phyloP scores from a whole-genome alignment of 2,329 filamentous ascomycete species.

The Neofusicoccum umdonicola region DNA sequence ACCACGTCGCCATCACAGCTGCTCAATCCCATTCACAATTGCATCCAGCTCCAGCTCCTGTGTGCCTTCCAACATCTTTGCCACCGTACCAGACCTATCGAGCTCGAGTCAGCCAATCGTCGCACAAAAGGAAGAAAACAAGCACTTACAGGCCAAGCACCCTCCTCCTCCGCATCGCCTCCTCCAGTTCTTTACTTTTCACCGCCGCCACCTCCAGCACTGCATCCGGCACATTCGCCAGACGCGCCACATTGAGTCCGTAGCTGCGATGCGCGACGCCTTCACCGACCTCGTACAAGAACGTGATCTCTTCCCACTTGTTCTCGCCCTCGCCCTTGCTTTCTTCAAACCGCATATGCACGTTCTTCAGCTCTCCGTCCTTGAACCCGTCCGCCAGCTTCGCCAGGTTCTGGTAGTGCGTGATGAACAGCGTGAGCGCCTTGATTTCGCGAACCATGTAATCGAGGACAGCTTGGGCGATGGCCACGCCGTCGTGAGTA shows the following conservation, averaged over 20 bases:
- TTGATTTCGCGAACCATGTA: slow-evolving; percentile 72
- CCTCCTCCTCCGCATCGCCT: slow-evolving; percentile 45
- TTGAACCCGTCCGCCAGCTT: slow-evolving; percentile 69
- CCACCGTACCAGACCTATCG: neutral
- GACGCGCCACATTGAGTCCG: slow-evolving; percentile 84
- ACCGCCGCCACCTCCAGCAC: slow-evolving; percentile 76
- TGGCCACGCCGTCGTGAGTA: slow-evolving; percentile 94
- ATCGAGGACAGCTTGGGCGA: slow-evolving; percentile 86
- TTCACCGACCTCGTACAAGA: slow-evolving; percentile 87
- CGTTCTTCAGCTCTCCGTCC: slow-evolving; percentile 69
- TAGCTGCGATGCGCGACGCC: slow-evolving; percentile 93
- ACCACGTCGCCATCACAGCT: neutral
- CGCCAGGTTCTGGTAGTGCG: slow-evolving; percentile 89
- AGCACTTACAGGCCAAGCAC: slow-evolving; percentile 10
- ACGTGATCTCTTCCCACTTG: slow-evolving; percentile 81
- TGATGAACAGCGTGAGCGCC: slow-evolving; percentile 91
- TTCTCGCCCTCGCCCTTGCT: slow-evolving; percentile 55
- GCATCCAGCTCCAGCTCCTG: slow-evolving; percentile 21
- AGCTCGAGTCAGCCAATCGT: neutral
- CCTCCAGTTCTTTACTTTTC: slow-evolving; percentile 79
- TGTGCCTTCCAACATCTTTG: slow-evolving; percentile 2
- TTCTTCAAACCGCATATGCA: slow-evolving; percentile 83
- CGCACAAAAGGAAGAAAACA: neutral
- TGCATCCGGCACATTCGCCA: slow-evolving; percentile 75
- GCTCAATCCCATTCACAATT: slow-evolving; percentile 14